Base-by-base conservation (phyloP, 129 eudicot species). In the Smallanthus sonchifolius region DNA sequence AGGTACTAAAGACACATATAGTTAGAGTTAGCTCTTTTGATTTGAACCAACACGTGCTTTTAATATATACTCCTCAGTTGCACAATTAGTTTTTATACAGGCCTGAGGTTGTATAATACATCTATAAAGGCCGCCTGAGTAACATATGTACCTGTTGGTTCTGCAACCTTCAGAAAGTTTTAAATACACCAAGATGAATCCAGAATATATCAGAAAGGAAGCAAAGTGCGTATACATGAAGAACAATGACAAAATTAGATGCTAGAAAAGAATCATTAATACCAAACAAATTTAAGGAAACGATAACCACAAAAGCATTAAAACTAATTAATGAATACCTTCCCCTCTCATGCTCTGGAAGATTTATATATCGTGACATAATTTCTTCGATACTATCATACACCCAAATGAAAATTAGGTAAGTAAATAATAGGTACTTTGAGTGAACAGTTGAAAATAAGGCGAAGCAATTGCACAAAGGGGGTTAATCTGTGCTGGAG, bases 281-380 rank as follows among this genome's bases (percentile, higher is more conserved):
- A 10, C 44, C 42, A 68, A 59, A 15, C 5, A 40, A 28, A 63
- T 8, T 19, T 37, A 75, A 36, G 60, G 56, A 54, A 75, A 30
- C 17, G 14, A 75, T 4, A 59, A 68, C 30, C 19, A 37, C 15
- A 11, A 10, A 65, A 75, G 40, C 52, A 4, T 35, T 16, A 34
- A 69, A 19, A 43, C 40, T 32, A 39, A 52, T 28, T 32, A 32
- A 59, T 70, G 60, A 79, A 72, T 85, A 90, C 95, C 83, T 73
- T 84, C 92, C 92, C 39, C 95, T 73, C 69, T 88, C 97, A 75
- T 91, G 95, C 78, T 91, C 97, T 0, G 97, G 95, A 57, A 91
- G 90, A 67, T 88, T 86, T 81, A 86, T 70, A 66, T 69, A 91
- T 13, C 97, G 84, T 56, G 64, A 80, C 78, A 91, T 73, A 45